Evolutionary conservation across 345 rosid genomes (phyloP).

Genomic region (Ceriops decandra): DNA sequence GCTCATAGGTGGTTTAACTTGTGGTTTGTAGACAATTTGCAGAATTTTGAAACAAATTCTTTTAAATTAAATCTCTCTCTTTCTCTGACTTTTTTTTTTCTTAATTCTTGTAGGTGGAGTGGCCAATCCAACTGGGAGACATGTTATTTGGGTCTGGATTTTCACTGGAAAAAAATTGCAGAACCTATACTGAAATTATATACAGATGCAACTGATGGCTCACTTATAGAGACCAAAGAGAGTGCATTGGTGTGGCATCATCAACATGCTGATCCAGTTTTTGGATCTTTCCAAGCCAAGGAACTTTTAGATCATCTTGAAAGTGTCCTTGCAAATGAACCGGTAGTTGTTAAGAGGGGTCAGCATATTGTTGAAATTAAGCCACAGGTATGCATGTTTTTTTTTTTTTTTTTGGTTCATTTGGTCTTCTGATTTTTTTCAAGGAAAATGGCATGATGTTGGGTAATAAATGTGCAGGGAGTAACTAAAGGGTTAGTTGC

Average conservation of each 20-base stretch:
- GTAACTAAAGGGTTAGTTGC: constrained; percentile 26
- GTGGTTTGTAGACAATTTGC: neutral
- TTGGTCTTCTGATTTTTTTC: neutral
- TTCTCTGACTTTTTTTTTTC: no score
- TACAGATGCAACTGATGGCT: constrained; percentile 62
- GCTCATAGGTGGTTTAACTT: neutral
- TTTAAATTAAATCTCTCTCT: neutral
- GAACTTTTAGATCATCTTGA: constrained; percentile 64
- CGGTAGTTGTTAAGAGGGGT: constrained; percentile 53
- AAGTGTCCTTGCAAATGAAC: constrained; percentile 59
- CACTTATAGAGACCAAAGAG: constrained; percentile 55
- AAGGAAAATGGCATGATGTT: constrained; percentile 5
- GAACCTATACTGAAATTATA: constrained; percentile 54
- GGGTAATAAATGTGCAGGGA: constrained; percentile 21
- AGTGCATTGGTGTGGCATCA: constrained; percentile 74
- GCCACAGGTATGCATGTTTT: constrained; percentile 44
- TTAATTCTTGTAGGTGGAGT: constrained; percentile 41
- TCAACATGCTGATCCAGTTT: constrained; percentile 58
- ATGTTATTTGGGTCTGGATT: constrained; percentile 33
- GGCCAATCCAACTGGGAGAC: constrained; percentile 47
- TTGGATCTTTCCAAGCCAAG: constrained; percentile 62
- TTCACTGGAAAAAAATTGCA: constrained; percentile 51
- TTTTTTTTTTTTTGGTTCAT: neutral
- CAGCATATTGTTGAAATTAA: constrained; percentile 63
- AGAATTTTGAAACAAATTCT: neutral